Evolutionary conservation across 176 grass and related monocot species (phyloP).

Genomic region (Guadua angustifolia): DNA sequence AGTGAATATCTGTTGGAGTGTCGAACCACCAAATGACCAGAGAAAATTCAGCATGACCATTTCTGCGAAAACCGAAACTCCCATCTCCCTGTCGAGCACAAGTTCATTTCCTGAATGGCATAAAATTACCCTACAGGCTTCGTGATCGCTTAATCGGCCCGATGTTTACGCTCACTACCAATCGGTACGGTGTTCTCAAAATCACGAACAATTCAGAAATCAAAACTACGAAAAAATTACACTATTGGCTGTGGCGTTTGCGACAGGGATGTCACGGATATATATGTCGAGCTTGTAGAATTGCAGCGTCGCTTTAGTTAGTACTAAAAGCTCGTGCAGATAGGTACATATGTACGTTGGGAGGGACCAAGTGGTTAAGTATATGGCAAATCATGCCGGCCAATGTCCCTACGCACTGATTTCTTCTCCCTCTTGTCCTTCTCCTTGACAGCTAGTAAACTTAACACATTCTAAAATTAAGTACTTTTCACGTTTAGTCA

Average conservation of each 20-base stretch:
- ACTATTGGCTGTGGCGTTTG: neutral
- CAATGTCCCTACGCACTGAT: slow-evolving; percentile 32
- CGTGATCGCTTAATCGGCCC: neutral
- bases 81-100: neutral
- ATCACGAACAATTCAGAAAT: slow-evolving; percentile 15
- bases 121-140: neutral
- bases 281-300: neutral
- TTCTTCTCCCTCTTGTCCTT: neutral
- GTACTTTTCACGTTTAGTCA: slow-evolving; percentile 43
- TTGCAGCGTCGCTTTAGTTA: slow-evolving; percentile 18
- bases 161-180: neutral
- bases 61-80: neutral
- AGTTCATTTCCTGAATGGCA: slow-evolving; percentile 19
- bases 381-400: slow-evolving; percentile 40
- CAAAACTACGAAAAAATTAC: neutral
- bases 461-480: neutral
- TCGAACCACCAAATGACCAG: neutral
- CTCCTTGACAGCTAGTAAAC: slow-evolving; percentile 11
- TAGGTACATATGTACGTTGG: slow-evolving; percentile 20
- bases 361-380: slow-evolving; percentile 37
- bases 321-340: slow-evolving; percentile 27
- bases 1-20: neutral
- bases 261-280: neutral
- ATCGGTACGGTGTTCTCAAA: slow-evolving; percentile 14
- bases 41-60: slow-evolving; percentile 16